Base-by-base conservation (phyloP, 148 eudicot species). In the Silene latifolia region DNA sequence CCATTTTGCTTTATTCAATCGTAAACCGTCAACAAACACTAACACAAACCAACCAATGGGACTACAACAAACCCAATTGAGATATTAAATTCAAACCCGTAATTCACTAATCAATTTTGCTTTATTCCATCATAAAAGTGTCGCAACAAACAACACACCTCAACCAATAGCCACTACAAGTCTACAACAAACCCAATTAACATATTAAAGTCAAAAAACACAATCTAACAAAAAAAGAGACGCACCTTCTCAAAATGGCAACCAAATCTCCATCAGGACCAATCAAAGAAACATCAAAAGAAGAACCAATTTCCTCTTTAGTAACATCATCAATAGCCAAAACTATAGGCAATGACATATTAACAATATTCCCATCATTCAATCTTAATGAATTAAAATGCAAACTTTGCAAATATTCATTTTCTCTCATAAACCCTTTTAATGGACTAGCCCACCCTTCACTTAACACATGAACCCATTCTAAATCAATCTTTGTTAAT, bases 361-460 rank as follows among this genome's bases (percentile, higher is more conserved):
- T 91, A n/a, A 89, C 97, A 20, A 93, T 4, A 63, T 85, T 81
- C 76, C 95, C 98, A 93, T 88, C 86, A 71, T 72, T 29, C 83
- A 85, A 82, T 56, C 83, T 87, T 77, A 91, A 71, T 8, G 85
- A 87, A 84, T 91, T 93, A 74, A 93, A 93, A 82, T 93, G 98
- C 88, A 93, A 82, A 86, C 91, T 89, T 84, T 91, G 97, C 85
- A 91, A 80, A 85, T 89, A 93, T 83, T 91, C 91, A 81, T 84
- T 80, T 75, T 93, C 97, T 44, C 94, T 88, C 98, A 93, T 93
- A 57, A 93, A 93, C 32, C 98, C 95, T 78, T 78, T 86, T 32
- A 93, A 69, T 5, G 98, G 98, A 68, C 88, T 93, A 15, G 97
- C 97, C 98, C 98, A 93, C 10, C 98, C 98, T 77, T 93, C 98